Evolutionary conservation across 306 rosid genomes (phyloP).

Genomic region (Ammopiptanthus mongolicus): DNA sequence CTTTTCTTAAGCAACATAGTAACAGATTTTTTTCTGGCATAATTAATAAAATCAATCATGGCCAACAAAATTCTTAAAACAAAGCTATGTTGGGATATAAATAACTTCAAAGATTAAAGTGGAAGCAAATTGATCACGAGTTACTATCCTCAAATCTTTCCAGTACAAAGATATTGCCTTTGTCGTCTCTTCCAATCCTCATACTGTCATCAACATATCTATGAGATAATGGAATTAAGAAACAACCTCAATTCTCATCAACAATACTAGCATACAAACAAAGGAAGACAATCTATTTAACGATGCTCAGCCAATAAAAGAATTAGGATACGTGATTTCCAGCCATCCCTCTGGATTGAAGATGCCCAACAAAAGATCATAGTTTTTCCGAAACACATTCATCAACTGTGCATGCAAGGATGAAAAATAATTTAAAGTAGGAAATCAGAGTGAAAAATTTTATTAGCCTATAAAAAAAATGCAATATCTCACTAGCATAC

Average conservation of each 20-base stretch:
- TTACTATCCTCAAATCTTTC: conserved; percentile 47
- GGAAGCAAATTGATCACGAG: not conserved
- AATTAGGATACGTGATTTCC: conserved; percentile 83
- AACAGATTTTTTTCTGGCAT: not conserved
- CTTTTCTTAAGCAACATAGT: not conserved
- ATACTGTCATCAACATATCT: conserved; percentile 73
- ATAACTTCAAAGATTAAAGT: not conserved
- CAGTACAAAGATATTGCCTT: conserved; percentile 68
- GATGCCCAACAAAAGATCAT: conserved; percentile 65
- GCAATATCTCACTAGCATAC: conserved; percentile 26
- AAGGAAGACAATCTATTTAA: not conserved
- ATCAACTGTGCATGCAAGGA: conserved; percentile 51
- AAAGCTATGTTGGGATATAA: not conserved
- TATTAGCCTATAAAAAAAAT: not conserved
- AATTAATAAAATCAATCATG: not conserved
- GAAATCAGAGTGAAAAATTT: not conserved
- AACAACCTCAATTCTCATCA: conserved; percentile 15
- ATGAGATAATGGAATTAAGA: conserved; percentile 24
- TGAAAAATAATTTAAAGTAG: not conserved
- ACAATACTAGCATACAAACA: not conserved
- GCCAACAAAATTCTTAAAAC: not conserved
- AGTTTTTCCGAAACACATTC: conserved; percentile 72
- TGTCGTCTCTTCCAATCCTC: conserved; percentile 86
- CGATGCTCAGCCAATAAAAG: not conserved
- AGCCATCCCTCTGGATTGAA: conserved; percentile 97